phyloP scores from a whole-genome alignment of 2,329 filamentous ascomycete genomes.

The Xenoacremonium recifei region DNA sequence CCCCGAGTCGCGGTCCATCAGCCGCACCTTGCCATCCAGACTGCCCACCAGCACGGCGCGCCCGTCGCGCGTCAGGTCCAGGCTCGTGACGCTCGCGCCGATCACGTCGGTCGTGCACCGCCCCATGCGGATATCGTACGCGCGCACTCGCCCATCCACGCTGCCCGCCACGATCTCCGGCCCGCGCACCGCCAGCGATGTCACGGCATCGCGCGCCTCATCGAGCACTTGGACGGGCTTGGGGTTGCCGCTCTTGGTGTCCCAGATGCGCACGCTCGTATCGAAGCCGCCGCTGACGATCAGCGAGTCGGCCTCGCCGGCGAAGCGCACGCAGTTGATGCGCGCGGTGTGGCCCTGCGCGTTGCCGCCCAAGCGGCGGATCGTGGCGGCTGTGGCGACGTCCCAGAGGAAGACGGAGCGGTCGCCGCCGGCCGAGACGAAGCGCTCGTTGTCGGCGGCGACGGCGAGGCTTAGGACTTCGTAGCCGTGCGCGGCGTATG shows the following conservation, averaged over 20 bases:
- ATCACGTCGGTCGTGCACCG: conserved; percentile 68
- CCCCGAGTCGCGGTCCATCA: conserved; percentile 79
- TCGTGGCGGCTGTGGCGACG: conserved; percentile 75
- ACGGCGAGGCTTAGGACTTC: conserved; percentile 82
- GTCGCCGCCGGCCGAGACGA: conserved; percentile 87
- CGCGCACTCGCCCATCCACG: conserved; percentile 79
- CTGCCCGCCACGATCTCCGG: conserved; percentile 69
- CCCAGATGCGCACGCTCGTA: conserved; percentile 75
- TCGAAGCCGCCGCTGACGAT: conserved; percentile 75
- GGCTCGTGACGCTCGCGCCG: conserved; percentile 69
- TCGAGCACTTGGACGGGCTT: conserved; percentile 70
- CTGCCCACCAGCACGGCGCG: conserved; percentile 72
- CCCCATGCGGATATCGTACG: conserved; percentile 82
- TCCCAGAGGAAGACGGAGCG: conserved; percentile 94
- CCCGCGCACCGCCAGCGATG: conserved; percentile 45
- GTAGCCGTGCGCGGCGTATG: conserved; percentile 88
- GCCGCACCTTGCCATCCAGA: conserved; percentile 72
- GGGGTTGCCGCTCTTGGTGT: conserved; percentile 51
- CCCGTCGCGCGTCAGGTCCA: conserved; percentile 69
- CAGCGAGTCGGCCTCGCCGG: conserved; percentile 70
- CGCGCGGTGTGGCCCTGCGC: conserved; percentile 64
- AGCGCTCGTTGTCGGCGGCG: conserved; percentile 73
- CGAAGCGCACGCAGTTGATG: conserved; percentile 78
- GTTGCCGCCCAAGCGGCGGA: conserved; percentile 68
- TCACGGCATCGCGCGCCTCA: conserved; percentile 72